A percentile compares a stretch with the other conserved stretches of the same genome.
phyloP scores from a whole-genome alignment of 345 rosid species.

The Populus nigra region DNA sequence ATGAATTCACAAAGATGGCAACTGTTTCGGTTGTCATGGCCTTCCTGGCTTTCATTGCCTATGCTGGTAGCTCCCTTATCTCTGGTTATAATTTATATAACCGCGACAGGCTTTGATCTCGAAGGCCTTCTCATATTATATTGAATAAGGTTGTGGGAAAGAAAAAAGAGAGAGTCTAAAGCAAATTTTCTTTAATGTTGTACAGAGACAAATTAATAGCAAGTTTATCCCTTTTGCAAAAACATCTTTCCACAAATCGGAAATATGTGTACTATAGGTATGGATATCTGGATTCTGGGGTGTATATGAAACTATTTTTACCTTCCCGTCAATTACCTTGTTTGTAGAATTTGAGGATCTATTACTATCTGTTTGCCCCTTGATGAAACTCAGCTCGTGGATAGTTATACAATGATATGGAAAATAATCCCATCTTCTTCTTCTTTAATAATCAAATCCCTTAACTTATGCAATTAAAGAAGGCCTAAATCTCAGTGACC shows the following conservation, averaged over 20 bases:
- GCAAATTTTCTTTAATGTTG: slow-evolving; percentile 3
- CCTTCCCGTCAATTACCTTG: background rate
- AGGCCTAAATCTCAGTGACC: too few relatives aligned
- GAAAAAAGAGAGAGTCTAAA: background rate
- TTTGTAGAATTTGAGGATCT: background rate
- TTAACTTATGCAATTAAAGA: too few relatives aligned
- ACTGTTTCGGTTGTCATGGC: slow-evolving; percentile 80
- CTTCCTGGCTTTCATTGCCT: slow-evolving; percentile 73
- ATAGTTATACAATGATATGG: background rate
- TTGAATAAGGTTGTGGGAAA: background rate
- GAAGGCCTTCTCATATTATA: background rate
- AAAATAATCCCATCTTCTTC: background rate
- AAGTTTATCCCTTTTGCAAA: background rate
- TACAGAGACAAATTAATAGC: slow-evolving; percentile 14
- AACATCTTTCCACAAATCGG: background rate
- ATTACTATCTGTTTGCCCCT: background rate
- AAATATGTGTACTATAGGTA: background rate
- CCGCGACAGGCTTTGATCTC: slow-evolving; percentile 32
- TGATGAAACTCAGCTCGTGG: background rate
- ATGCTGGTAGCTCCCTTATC: slow-evolving; percentile 69
- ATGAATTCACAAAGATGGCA: slow-evolving; percentile 90
- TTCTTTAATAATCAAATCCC: too few relatives aligned
- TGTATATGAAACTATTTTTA: slow-evolving; percentile 1
- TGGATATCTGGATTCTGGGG: background rate
- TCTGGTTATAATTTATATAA: slow-evolving; percentile 71